Evolutionary conservation across 75 land plant species (phyloP).

Genomic region (Selaginella moellendorffii): DNA sequence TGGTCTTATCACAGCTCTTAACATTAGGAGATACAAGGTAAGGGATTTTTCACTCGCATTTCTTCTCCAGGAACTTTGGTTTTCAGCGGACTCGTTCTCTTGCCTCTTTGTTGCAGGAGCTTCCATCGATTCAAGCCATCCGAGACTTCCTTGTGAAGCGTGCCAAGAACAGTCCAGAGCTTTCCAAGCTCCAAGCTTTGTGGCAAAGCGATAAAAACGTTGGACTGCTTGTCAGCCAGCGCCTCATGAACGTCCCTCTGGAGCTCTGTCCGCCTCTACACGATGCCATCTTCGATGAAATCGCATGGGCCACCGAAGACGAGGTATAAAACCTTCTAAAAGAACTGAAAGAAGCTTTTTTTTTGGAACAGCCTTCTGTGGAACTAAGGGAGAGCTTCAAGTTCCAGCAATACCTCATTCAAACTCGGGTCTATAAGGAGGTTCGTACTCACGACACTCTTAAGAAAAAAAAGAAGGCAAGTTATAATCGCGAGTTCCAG

Average conservation of each 20-base stretch:
- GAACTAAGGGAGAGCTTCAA: conserved; percentile 47
- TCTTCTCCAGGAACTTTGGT: background rate
- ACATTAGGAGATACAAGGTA: conserved; percentile 60
- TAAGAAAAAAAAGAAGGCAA: conserved; percentile 9
- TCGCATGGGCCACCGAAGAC: conserved; percentile 97
- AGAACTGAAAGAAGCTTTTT: too few relatives aligned
- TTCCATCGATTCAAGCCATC: conserved; percentile 42
- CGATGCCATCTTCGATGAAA: conserved; percentile 77
- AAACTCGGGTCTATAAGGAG: conserved; percentile 46
- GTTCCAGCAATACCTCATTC: conserved; percentile 51
- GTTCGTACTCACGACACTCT: background rate
- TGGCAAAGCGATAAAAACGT: conserved; percentile 41
- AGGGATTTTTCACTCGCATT: background rate
- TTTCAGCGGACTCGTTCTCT: background rate
- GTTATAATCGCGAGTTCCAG: background rate
- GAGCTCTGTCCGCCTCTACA: conserved; percentile 65
- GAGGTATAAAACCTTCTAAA: too few relatives aligned
- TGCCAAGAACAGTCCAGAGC: conserved; percentile 23
- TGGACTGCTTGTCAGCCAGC: conserved; percentile 68
- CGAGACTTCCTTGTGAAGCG: conserved; percentile 38
- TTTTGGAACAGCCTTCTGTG: conserved; percentile 54
- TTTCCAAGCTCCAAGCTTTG: conserved; percentile 24
- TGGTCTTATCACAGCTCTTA: conserved; percentile 54
- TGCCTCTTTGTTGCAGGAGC: conserved; percentile 36
- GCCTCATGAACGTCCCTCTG: conserved; percentile 62